phyloP scores from a whole-genome alignment of 148 eudicot species.

The Cornus suecica region DNA sequence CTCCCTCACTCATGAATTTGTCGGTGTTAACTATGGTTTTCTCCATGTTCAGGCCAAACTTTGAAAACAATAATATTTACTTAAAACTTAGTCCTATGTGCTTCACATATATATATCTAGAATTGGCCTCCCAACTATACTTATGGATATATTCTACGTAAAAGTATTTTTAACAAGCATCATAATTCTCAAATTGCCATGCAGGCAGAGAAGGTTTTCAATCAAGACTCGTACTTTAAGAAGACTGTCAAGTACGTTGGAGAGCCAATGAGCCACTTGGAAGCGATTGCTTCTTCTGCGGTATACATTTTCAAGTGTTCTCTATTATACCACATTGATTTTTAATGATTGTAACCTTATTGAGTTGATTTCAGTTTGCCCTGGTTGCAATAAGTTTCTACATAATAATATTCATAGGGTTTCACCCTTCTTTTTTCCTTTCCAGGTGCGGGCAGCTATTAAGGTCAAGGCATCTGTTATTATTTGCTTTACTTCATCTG shows the following conservation, averaged over 20 bases:
- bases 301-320: conserved; percentile 29
- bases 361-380: not conserved
- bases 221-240: conserved; percentile 70
- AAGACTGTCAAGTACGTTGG: conserved; percentile 67
- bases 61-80: no score
- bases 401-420: not conserved
- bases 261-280: conserved; percentile 80
- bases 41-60: not conserved
- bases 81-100: not conserved
- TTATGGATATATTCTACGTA: not conserved
- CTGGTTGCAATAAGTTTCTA: not conserved
- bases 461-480: conserved; percentile 97
- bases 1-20: not conserved
- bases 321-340: not conserved
- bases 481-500: conserved; percentile 95
- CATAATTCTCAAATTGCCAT: not conserved
- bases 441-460: conserved; percentile 86
- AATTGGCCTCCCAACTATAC: not conserved
- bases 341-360: not conserved
- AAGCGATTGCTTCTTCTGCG: conserved; percentile 88
- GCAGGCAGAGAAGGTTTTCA: conserved; percentile 89
- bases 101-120: not conserved
- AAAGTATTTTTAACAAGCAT: not conserved
- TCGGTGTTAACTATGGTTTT: not conserved
- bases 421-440: not conserved